Evolutionary conservation across 768 basidiomycete species (phyloP), one percentile per base, ranked within the genome.

Genomic region (Hygrophorus russula): DNA sequence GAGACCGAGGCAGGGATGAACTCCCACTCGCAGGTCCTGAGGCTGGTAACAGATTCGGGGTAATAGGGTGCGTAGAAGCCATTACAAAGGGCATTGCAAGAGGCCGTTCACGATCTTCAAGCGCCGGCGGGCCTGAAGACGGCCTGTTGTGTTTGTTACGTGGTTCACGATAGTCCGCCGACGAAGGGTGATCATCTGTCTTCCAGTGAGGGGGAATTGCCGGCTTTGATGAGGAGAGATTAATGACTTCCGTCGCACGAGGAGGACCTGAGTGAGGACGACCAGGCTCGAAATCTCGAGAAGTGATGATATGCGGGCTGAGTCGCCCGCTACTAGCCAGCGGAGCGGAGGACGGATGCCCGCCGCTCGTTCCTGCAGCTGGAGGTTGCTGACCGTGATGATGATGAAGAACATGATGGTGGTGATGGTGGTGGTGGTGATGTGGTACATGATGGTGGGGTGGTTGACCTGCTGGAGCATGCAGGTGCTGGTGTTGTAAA

Each of bases 71-170:
- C 24, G 70, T 65, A 4, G 73, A 67, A 5, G 61, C 65, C 59
- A 78, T 69, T 6, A 67, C 70, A 50, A 78, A 79, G 2, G 76
- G 71, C 32, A 68, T 71, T 5, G 74, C 66, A 36, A 70, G 56
- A 1, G 72, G 72, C 44, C 77, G 64, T 42, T 79, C 77, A 30
- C 68, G 65, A 12, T 71, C 72, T 34, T 73, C 70, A 39, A 69
- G 64, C 38, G 62, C 50, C 20, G 55, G 55, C 20, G 64, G 64
- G 17, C 63, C 62, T 17, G 69, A 66, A 11, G 68, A 53, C n/a
- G 59, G 68, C 17, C 62, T 53, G 53, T 53, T 64, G 50, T 46
- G 49, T 53, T 38, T 41, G 15, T 35, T 36, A 18, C 55, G 46
- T 42, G 56, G 51, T 42, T 64, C 56, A 43, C 64, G 56, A 44